Evolutionary conservation across 2,329 filamentous ascomycete genomes (phyloP), one percentile per base, ranked within the genome.

Genomic region (Beauveria medogensis): DNA sequence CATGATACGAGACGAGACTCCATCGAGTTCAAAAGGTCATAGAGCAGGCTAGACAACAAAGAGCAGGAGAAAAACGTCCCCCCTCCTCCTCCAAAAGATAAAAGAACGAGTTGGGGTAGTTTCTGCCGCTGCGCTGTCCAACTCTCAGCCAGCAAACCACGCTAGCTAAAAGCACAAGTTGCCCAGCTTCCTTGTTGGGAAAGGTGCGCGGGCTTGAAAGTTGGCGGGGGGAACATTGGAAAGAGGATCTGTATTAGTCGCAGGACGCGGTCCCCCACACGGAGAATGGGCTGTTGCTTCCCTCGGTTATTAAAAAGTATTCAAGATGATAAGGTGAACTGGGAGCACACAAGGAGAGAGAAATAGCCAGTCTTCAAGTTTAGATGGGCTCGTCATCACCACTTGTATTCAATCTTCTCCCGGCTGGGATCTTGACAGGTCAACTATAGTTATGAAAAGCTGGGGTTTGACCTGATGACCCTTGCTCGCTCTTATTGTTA

Each of bases 111-210:
- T 40, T 20, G 24, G 12, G 50, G 50, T 20, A 53, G 40, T 40
- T 8, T 52, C 50, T 37, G 30, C n/a, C 30, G 30, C 50, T 40
- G 50, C 6, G 50, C 18, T 52, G 30, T 37, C 40, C 40, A n/a
- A 41, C 40, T 18, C 40, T 41, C 28, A 18, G 40, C 8, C 47
- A 18, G n/a, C 26, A 55, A 47, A 16, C 30, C n/a, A 37, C 37
- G 20, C 51, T 24, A 40, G 12, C 22, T 40, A 24, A n/a, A n/a
- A n/a, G 20, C 28, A 40, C 5, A 41, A 26, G 40, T 46, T 37
- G 2, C 22, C 41, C 54, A 55, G 41, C 54, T 55, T 55, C 54
- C 54, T 55, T 18, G 54, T 55, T 55, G 8, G 54, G 41, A 30
- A 30, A 47, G 54, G 54, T 2, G 22, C 28, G 54, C n/a, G 7